phyloP scores from a whole-genome alignment of 192 early-diverging fungal genomes.

The Umbelopsis vinacea region DNA sequence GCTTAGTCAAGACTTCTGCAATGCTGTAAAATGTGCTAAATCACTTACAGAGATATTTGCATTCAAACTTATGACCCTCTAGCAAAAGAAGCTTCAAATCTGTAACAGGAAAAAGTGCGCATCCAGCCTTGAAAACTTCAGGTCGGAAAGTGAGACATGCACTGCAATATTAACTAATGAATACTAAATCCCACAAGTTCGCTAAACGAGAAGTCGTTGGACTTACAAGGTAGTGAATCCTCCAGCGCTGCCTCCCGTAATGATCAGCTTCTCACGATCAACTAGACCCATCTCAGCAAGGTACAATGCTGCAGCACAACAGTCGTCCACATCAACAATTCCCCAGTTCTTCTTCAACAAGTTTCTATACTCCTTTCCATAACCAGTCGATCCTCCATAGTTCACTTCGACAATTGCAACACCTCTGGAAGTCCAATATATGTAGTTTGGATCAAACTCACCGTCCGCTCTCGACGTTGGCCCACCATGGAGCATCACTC shows the following conservation, averaged over 20 bases:
- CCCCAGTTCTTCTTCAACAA: constrained; percentile 75
- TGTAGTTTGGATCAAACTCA: constrained; percentile 52
- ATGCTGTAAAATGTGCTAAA: background rate
- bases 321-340: constrained; percentile 78
- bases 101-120: constrained; percentile 74
- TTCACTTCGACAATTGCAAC: constrained; percentile 75
- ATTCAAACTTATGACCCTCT: constrained; percentile 85
- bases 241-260: constrained; percentile 73
- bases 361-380: constrained; percentile 74
- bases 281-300: constrained; percentile 59
- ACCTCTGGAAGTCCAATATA: constrained; percentile 81
- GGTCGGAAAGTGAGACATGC: constrained; percentile 67
- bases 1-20: too few relatives aligned
- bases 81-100: constrained; percentile 66
- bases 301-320: constrained; percentile 69
- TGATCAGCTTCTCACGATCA: constrained; percentile 63
- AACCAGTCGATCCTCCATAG: constrained; percentile 79
- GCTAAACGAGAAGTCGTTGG: background rate
- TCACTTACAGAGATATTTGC: constrained; percentile 54
- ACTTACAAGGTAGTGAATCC: constrained; percentile 63
- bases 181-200: background rate
- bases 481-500: constrained; percentile 75
- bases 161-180: background rate
- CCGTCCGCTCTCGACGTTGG: constrained; percentile 55
- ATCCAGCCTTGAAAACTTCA: constrained; percentile 75